Base-by-base conservation (phyloP, 164 flowering plant species). In the Piper longum region DNA sequence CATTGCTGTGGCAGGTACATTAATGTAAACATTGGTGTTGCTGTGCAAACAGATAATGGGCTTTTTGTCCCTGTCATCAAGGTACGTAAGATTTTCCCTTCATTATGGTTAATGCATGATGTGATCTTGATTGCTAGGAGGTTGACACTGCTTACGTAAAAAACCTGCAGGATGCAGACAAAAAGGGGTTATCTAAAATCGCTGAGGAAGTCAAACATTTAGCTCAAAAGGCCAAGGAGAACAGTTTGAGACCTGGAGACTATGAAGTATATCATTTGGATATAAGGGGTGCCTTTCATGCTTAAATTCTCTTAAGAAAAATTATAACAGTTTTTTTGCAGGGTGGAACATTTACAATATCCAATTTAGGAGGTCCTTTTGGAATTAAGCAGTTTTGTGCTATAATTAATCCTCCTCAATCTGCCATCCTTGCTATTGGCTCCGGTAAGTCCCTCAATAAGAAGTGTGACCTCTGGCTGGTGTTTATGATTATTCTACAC, bases 391-490 rank as follows among this genome's bases (percentile, higher is more conserved):
- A 88, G 68, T 91, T 91, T 62, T 89, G 98, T 71, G 96, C 92
- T 64, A 87, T 91, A 67, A 80, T 91, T 26, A 87, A 85, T 72
- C 96, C 98, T 70, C 97, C 99, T 40, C 99, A 95, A 56, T 62
- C 99, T 14, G 96, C 87, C 75, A 91, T 95, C 77, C 87, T 95
- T 57, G 97, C 99, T n/a, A 82, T 95, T 71, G 99, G 99, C 1
- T 83, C 99, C 59, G 96, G 99, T 95, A 79, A 71, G 74, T 48
- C 16, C 17, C 26, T 41, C 7, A 41, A 4, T 41, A 14, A 48
- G 42, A 39, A 9, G 14, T 48, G 9, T 48, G 9, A 2, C 9
- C 14, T 48, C 52, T 8, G 52, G 14, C 8, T 9, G 48, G 2
- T 44, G 48, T 44, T 11, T 44, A 44, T 44, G 11, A 11, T 44